Percentiles rank a stretch among this genome's conserved stretches.
Evolutionary conservation across 345 rosid species (phyloP).

Genomic region (Pugionium dolabratum): DNA sequence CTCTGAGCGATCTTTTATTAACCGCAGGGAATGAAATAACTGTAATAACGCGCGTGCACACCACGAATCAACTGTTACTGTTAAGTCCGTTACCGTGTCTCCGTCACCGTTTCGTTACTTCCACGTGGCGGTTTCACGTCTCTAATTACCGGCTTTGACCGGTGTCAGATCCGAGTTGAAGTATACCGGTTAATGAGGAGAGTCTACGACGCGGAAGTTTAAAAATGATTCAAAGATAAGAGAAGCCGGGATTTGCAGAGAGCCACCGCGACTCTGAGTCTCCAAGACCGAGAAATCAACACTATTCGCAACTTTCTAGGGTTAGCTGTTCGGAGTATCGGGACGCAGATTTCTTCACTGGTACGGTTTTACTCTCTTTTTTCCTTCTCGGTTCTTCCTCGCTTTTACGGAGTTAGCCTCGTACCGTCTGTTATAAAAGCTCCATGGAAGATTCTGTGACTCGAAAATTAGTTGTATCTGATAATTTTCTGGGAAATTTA

Average conservation of each 20-base stretch:
- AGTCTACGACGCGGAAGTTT: slow-evolving; percentile 29
- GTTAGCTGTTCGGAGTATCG: slow-evolving; percentile 16
- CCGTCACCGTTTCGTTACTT: neutral
- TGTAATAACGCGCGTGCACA: neutral
- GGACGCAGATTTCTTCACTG: slow-evolving; percentile 34
- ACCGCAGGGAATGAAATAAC: no score
- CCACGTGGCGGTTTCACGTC: slow-evolving; percentile 38
- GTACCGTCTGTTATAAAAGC: slow-evolving; percentile 19
- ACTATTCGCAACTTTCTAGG: slow-evolving; percentile 10
- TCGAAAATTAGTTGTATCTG: neutral
- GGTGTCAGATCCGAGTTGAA: slow-evolving; percentile 42
- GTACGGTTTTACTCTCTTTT: slow-evolving; percentile 22
- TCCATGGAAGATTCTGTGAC: neutral
- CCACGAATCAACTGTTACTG: neutral
- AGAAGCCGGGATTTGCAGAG: slow-evolving; percentile 42
- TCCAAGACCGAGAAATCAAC: slow-evolving; percentile 17
- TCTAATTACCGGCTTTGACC: slow-evolving; percentile 37
- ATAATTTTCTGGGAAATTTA: neutral
- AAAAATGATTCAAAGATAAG: slow-evolving; percentile 32
- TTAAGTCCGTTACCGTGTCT: neutral
- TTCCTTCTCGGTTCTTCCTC: slow-evolving; percentile 13
- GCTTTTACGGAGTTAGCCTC: slow-evolving; percentile 12
- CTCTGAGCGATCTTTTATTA: no score
- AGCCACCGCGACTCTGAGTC: slow-evolving; percentile 32
- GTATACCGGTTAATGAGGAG: slow-evolving; percentile 22